phyloP scores from a whole-genome alignment of 78 protist genomes.

The Thecamonas trahens region DNA sequence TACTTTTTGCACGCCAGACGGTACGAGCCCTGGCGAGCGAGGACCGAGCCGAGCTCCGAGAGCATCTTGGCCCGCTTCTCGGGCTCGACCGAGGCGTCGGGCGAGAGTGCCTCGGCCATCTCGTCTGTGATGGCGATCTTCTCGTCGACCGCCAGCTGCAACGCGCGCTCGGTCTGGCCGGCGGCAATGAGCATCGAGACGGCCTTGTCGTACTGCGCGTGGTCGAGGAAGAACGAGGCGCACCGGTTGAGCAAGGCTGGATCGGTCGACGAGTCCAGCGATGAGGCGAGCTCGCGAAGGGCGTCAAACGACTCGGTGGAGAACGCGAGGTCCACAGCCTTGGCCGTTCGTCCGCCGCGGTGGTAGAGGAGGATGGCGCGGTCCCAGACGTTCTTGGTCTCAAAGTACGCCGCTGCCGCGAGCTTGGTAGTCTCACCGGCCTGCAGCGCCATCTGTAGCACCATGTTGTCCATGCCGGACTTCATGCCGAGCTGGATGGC shows the following conservation, averaged over 20 bases:
- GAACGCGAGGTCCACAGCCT: constrained; percentile 66
- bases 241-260: constrained; percentile 22
- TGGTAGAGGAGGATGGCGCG: constrained; percentile 60
- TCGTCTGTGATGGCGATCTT: constrained; percentile 38
- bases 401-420: constrained; percentile 4
- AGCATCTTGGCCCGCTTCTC: neutral
- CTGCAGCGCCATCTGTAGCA: constrained; percentile 37
- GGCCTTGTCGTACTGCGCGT: constrained; percentile 51
- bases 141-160: constrained; percentile 29
- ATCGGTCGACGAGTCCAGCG: constrained; percentile 33
- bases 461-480: constrained; percentile 28
- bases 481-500: constrained; percentile 57
- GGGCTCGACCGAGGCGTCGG: neutral
- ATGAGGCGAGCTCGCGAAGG: constrained; percentile 37
- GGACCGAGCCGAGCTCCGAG: constrained; percentile 17
- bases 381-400: neutral
- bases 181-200: constrained; percentile 19
- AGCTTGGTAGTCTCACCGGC: constrained; percentile 2
- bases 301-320: constrained; percentile 26
- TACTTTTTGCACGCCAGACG: constrained; percentile 58
- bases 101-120: constrained; percentile 44
- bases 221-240: constrained; percentile 42
- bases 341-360: constrained; percentile 44
- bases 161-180: constrained; percentile 4
- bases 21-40: constrained; percentile 34